Base-by-base conservation (phyloP, 2,329 filamentous ascomycete genomes). In the Talaromyces verruculosus region DNA sequence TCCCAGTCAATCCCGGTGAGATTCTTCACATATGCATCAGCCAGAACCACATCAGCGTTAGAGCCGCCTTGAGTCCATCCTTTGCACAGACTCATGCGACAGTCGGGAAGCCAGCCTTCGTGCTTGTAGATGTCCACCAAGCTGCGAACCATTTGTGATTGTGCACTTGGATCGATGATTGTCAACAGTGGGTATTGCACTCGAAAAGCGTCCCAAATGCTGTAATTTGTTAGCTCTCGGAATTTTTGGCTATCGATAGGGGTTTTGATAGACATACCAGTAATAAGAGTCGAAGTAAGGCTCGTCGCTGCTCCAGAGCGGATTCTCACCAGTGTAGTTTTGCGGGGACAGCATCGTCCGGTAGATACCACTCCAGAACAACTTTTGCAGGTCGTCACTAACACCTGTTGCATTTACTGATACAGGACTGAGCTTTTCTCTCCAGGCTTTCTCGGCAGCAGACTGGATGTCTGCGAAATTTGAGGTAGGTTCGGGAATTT, bases 221-320 rank as follows among this genome's bases (percentile, higher is more conserved):
- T 78, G 58, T 13, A 19, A 39, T 11, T 2, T 33, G n/a, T 65
- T 28, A 65, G 41, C 43, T 39, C 22, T 41, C 22, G 2, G 28
- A 25, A n/a, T 30, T 19, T 25, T 7, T 33, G n/a, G 15, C 6
- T 11, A 51, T 11, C 1, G 17, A 37, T 47, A 25, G 30, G 19
- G 11, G 15, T 11, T 41, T 15, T 19, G 2, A 28, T n/a, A 45
- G 35, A 70, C 75, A 67, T 71, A 84, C 82, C 88, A 91, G 75
- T 92, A 92, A 69, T 89, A 91, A 0, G 88, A 90, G 74, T 91
- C 89, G 73, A 88, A 91, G 69, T 91, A 91, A 0, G 88, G 89
- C 74, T 90, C 88, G 0, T 77, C 78, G 61, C 84, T 88, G 1
- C 82, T 72, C 88, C 89, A 91, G 0, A 87, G 73, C 2, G 88